phyloP scores from a whole-genome alignment of 441 rosid genomes.

The Corymbia calophylla region DNA sequence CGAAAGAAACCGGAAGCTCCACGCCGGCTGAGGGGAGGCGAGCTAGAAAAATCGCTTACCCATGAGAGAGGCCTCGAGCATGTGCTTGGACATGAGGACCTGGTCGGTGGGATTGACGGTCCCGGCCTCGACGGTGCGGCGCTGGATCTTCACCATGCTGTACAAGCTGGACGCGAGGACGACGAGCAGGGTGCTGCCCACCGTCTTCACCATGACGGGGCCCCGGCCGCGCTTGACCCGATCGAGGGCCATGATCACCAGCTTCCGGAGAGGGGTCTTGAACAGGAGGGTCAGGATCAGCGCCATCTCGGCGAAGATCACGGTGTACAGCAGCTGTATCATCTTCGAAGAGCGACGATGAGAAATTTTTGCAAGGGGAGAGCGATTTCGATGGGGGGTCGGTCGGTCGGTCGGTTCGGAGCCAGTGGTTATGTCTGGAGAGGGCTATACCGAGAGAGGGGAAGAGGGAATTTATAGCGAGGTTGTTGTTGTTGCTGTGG shows the following conservation, averaged over 20 bases:
- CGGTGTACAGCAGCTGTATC: conserved; percentile 63
- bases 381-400: not conserved
- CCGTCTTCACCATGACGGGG: conserved; percentile 63
- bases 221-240: conserved; percentile 80
- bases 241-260: conserved; percentile 59
- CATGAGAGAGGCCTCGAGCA: conserved; percentile 89
- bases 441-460: not conserved
- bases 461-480: not conserved
- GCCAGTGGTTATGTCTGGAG: not conserved
- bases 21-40: not conserved
- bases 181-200: conserved; percentile 43
- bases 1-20: not conserved
- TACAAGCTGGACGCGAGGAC: conserved; percentile 53
- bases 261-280: conserved; percentile 73
- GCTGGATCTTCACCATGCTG: conserved; percentile 49
- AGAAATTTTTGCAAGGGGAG: not conserved
- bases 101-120: conserved; percentile 74
- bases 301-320: conserved; percentile 55
- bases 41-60: conserved; percentile 28
- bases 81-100: conserved; percentile 59
- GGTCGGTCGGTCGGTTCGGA: not conserved
- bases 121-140: conserved; percentile 44
- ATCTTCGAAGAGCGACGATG: conserved; percentile 7
- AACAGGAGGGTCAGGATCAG: conserved; percentile 59
- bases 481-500: not conserved